phyloP scores from a whole-genome alignment of 306 rosid species.

The Alnus glutinosa region DNA sequence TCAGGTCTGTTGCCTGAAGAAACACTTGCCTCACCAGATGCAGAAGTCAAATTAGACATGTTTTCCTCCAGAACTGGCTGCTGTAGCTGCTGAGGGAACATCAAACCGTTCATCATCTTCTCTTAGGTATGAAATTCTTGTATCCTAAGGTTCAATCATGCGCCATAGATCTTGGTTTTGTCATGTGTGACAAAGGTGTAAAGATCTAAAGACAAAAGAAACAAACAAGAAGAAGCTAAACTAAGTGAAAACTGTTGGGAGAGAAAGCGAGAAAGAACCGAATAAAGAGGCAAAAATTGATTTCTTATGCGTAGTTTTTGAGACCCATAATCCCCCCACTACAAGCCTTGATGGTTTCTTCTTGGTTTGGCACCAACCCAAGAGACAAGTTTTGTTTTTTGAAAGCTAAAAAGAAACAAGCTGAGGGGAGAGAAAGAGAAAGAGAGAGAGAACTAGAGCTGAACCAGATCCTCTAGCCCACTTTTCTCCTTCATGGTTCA shows the following conservation, averaged over 20 bases:
- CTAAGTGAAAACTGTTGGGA: conserved; percentile 16
- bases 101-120: conserved; percentile 55
- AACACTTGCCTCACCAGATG: conserved; percentile 89
- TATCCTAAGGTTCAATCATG: conserved; percentile 31
- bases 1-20: conserved; percentile 81
- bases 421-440: conserved; percentile 41
- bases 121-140: conserved; percentile 21
- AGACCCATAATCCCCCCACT: conserved; percentile 28
- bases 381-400: conserved; percentile 70
- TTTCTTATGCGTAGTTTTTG: conserved; percentile 28
- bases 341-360: conserved; percentile 46
- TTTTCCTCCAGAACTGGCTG: conserved; percentile 67
- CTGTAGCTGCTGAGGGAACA: conserved; percentile 50
- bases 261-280: conserved; percentile 27
- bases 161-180: conserved; percentile 54
- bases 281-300: conserved; percentile 30
- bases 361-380: conserved; percentile 78
- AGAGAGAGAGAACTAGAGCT: conserved; percentile 40
- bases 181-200: conserved; percentile 28
- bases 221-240: conserved; percentile 25
- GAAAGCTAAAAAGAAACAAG: conserved; percentile 43
- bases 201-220: conserved; percentile 45
- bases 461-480: conserved; percentile 45
- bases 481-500: conserved; percentile 45
- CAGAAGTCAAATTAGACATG: conserved; percentile 90